These are phyloP conservation scores for Suillus subaureus DNA, from an alignment of 768 basidiomycete species.

Conservation along the genomic window DNA sequence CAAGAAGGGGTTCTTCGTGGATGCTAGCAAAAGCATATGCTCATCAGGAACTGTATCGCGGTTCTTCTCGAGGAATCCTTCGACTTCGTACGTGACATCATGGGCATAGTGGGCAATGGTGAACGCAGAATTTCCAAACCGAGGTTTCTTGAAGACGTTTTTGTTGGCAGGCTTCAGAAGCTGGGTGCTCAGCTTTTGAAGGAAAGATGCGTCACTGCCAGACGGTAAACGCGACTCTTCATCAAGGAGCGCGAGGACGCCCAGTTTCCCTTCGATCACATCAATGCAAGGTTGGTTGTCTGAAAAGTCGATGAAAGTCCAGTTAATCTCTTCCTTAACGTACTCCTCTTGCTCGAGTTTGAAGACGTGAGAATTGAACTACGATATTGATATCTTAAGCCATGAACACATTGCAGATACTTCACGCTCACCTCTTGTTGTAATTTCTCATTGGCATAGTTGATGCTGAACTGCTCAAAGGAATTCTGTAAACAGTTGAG, in stretches of 20 bases:
- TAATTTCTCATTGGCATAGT: conserved; percentile 97
- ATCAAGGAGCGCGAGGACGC: conserved; percentile 91
- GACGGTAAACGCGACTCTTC: conserved; percentile 97
- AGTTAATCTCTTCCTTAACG: conserved; percentile 96
- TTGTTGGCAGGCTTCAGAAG: conserved; percentile 85
- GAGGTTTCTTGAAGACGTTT: conserved; percentile 93
- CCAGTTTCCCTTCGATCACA: conserved; percentile 96
- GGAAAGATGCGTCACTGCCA: conserved; percentile 89
- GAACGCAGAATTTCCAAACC: conserved; percentile 97
- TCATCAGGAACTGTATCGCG: conserved; percentile 98
- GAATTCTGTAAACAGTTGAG: conserved; percentile 57
- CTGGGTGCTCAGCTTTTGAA: conserved; percentile 89
- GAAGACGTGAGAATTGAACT: conserved; percentile 99
- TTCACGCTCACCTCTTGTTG: conserved; percentile 82
- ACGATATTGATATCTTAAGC: conserved; percentile 16
- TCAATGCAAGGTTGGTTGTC: conserved; percentile 99
- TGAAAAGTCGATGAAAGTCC: conserved; percentile 99
- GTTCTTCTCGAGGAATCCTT: conserved; percentile 99
- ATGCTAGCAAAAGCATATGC: conserved; percentile 85
- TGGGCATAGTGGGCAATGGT: conserved; percentile 98
- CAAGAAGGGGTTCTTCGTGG: conserved; percentile 89
- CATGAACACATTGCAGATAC: conserved; percentile 13
- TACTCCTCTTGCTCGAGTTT: conserved; percentile 99
- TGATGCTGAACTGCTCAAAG: conserved; percentile 99
- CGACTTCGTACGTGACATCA: conserved; percentile 98